Conservation (phyloP, 192 early-diverging fungal species). For the Coemansia sp. region DNA sequence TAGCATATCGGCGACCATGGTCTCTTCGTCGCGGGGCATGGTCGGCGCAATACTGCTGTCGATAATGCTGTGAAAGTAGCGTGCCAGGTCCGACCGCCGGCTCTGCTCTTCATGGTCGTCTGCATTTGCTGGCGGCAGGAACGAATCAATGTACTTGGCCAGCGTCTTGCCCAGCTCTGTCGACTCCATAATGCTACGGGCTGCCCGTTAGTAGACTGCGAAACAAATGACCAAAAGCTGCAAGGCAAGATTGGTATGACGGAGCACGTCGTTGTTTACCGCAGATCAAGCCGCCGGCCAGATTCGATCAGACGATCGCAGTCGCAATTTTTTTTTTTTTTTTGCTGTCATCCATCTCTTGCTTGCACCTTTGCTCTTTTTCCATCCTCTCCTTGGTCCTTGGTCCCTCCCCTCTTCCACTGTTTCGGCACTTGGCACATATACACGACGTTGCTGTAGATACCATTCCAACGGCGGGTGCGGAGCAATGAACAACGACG, state of each 20-base stretch:
- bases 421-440: too few relatives aligned
- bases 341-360: background rate
- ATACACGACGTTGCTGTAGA: too few relatives aligned
- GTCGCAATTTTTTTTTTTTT: conserved; percentile 4
- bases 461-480: background rate
- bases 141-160: conserved; percentile 35
- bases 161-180: conserved; percentile 32
- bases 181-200: background rate
- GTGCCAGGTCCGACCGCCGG: conserved; percentile 13
- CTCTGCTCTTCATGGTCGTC: conserved; percentile 13
- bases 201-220: background rate
- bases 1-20: conserved; percentile 27
- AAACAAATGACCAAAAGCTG: conserved; percentile 2
- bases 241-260: too few relatives aligned
- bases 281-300: too few relatives aligned
- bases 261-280: too few relatives aligned
- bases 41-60: conserved; percentile 33
- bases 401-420: background rate
- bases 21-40: conserved; percentile 9
- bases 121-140: conserved; percentile 7
- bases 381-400: background rate
- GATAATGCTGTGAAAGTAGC: conserved; percentile 31
- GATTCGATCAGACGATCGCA: background rate
- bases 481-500: conserved; percentile 54
- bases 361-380: background rate